phyloP scores from a whole-genome alignment of 2,329 filamentous ascomycete genomes.

The Teratosphaeria gauchensis region DNA sequence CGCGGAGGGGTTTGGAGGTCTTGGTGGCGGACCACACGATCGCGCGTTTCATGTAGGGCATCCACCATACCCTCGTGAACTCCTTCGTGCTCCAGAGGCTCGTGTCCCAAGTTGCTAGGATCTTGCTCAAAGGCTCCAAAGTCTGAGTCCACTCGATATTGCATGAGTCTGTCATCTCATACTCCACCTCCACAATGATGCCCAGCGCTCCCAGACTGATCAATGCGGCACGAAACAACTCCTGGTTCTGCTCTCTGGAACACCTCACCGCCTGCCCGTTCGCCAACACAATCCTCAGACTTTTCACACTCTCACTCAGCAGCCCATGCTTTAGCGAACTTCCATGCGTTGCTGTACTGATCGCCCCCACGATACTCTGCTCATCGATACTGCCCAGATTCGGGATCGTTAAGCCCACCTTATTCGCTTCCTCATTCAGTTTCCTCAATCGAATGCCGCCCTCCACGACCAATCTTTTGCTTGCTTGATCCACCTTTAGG shows the following conservation, averaged over 20 bases:
- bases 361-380: constrained; percentile 85
- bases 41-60: constrained; percentile 79
- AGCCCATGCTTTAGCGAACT: constrained; percentile 76
- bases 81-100: constrained; percentile 75
- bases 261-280: constrained; percentile 68
- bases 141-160: constrained; percentile 81
- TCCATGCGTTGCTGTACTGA: constrained; percentile 88
- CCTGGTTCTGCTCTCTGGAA: constrained; percentile 54
- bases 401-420: constrained; percentile 70
- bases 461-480: constrained; percentile 63
- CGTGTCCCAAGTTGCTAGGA: constrained; percentile 62
- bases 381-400: constrained; percentile 92
- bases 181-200: constrained; percentile 81
- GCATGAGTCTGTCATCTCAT: constrained; percentile 69
- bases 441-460: constrained; percentile 77
- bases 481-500: constrained; percentile 57
- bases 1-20: constrained; percentile 51
- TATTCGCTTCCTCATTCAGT: constrained; percentile 64
- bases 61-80: constrained; percentile 95
- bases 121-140: constrained; percentile 57
- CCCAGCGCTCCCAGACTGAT: constrained; percentile 83
- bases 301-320: constrained; percentile 66
- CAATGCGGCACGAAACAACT: constrained; percentile 80
- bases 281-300: constrained; percentile 70
- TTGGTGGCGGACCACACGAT: constrained; percentile 86